Evolutionary conservation across 106 monocot genomes (phyloP).

Genomic region (Phalaenopsis aphrodite): DNA sequence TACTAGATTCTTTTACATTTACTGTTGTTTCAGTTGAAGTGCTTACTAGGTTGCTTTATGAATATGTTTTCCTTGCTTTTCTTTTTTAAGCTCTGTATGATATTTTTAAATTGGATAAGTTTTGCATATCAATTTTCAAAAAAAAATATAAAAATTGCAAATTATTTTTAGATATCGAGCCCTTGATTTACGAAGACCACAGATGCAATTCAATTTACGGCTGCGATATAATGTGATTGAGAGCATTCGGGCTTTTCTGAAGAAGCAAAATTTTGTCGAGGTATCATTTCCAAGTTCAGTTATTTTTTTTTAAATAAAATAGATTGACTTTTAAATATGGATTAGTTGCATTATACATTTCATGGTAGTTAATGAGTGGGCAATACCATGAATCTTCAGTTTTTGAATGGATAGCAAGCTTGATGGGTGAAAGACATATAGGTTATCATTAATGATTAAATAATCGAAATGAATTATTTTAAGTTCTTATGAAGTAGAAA

Average conservation of each 20-base stretch:
- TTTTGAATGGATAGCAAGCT: neutral
- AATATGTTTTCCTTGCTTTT: neutral
- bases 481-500: neutral
- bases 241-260: constrained; percentile 66
- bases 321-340: neutral
- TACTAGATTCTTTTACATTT: neutral
- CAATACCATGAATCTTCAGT: neutral
- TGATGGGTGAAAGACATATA: neutral
- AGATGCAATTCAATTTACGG: constrained; percentile 85
- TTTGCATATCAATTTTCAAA: neutral
- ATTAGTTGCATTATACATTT: neutral
- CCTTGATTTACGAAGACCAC: constrained; percentile 79
- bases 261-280: constrained; percentile 93
- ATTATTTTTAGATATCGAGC: constrained; percentile 61
- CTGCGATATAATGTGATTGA: constrained; percentile 79
- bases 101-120: neutral
- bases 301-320: no score
- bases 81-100: neutral
- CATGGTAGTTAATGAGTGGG: neutral
- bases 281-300: constrained; percentile 22
- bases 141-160: constrained; percentile 8
- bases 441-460: neutral
- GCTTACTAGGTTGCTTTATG: neutral
- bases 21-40: neutral
- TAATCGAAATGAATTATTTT: neutral